A percentile compares a stretch with the other conserved stretches of the same genome.
Conservation (phyloP, 202 grass and related monocot species). For the Schoenoplectus tabernaemontani region DNA sequence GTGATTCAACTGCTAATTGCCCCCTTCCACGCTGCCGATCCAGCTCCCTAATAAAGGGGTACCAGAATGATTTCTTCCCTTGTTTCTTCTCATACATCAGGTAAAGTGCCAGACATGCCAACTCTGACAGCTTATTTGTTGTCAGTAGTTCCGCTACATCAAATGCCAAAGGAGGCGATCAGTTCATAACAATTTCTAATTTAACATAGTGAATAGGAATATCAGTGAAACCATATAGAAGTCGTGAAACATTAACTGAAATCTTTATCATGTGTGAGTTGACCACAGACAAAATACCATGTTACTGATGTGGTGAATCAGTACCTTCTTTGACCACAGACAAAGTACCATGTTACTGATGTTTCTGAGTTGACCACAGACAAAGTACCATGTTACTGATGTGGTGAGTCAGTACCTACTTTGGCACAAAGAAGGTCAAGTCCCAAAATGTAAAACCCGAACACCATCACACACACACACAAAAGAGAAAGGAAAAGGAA, state of each 20-base stretch:
- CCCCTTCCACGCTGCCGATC: slow-evolving; percentile 92
- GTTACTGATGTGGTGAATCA: too few species aligned
- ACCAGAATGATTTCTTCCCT: slow-evolving; percentile 88
- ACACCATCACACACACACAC: too few species aligned
- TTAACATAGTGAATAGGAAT: neutral
- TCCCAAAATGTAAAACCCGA: too few species aligned
- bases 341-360: too few species aligned
- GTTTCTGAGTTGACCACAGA: too few species aligned
- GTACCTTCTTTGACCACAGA: too few species aligned
- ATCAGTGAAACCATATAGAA: neutral
- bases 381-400: too few species aligned
- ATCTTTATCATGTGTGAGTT: too few species aligned
- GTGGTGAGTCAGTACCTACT: neutral
- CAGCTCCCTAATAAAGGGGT: slow-evolving; percentile 89
- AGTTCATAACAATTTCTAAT: neutral
- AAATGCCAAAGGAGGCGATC: neutral
- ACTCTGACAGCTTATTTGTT: slow-evolving; percentile 94
- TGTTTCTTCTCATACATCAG: slow-evolving; percentile 99
- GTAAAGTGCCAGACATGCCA: slow-evolving; percentile 97
- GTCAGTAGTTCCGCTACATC: slow-evolving; percentile 87
- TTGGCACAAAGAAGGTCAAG: neutral
- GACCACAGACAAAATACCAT: too few species aligned
- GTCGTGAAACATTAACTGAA: too few species aligned
- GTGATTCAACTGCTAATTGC: slow-evolving; percentile 90
- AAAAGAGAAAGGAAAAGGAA: too few species aligned